Base-by-base conservation (phyloP, 805 yeast genomes). In the Metschnikowia henanensis region DNA sequence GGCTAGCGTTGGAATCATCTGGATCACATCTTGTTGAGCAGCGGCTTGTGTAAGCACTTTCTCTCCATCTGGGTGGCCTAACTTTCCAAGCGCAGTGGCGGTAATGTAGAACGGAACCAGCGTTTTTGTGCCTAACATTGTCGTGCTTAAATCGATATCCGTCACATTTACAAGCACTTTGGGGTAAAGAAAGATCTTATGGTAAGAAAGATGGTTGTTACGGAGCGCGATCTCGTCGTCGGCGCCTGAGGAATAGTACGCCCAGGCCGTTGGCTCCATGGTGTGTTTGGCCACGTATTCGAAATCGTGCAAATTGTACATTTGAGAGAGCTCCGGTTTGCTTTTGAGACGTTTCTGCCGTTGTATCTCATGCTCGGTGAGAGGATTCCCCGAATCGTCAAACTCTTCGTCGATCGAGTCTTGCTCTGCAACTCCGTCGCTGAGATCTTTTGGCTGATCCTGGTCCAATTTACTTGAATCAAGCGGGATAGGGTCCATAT, bases 201-300 rank as follows among this genome's bases (percentile, higher is more conserved):
- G 54, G 52, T 59, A 77, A 13, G 76, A 71, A 30, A 60, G 50
- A 41, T 67, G 69, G 53, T 77, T 77, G 50, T 71, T 74, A 37
- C 68, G 50, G 42, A 75, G 56, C 1, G 80, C 61, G 32, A 71
- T 57, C 52, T 76, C 74, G 57, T 77, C 81, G 40, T 75, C 77
- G 20, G 78, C 62, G 5, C 78, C 81, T 6, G 80, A 73, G 1
- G 70, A 64, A 46, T 61, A 73, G 53, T 92, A 92, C 12, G 94
- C 94, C 95, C 97, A 87, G 0, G 94, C 97, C 15, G 63, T 77
- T 43, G 79, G 81, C 23, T 87, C 77, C 73, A 92, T 71, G 26
- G 87, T 84, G 47, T 82, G 77, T 39, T 88, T 75, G 3, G 98
- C 97, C 35, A 92, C 80, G 55, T 79, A 77, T 63, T 92, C 98